Evolutionary conservation across 2,329 filamentous ascomycete species (phyloP), one percentile per base, ranked within the genome.

Genomic region (Hypoxylon sp.): DNA sequence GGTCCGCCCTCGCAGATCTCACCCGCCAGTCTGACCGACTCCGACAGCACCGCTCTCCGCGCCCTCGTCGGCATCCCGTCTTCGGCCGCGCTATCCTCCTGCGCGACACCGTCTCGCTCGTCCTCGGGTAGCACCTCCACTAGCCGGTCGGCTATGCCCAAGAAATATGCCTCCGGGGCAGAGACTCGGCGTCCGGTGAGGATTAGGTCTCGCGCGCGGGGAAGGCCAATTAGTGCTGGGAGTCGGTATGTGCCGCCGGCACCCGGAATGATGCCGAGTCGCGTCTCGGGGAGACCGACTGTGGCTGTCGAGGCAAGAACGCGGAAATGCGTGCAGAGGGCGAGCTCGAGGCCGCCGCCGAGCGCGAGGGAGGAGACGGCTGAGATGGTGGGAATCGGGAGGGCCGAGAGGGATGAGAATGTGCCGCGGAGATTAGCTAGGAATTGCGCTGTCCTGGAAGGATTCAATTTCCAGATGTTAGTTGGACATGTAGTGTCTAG

Each of bases 1-100:
- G 96, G 96, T 0, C 92, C 96, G 27, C 94, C 94, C 79, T 96
- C 90, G 77, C 93, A 97, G 54, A 98, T 97, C 78, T 94, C 91
- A 70, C 86, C 82, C 0, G 95, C 95, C 63, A 98, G 80, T 70
- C 88, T 85, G 37, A 98, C 87, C 12, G 93, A 91, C 79, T 93
- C 91, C 21, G 88, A 85, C 57, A 97, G 80, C 8, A 91, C 92
- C 71, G 87, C 87, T 68, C 86, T 86, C 52, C 91, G 82, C 16
- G 92, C 91, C 30, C 82, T 80, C 4, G 82, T 81, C 56, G 89
- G 82, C 54, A 91, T 74, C 34, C 77, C 78, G 53, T 71, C 69
- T 46, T 80, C 74, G 11, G 71, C 74, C 25, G 77, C 61, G 74
- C 74, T 63, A 75, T 75, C 37, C 74, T 73, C 27, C 73, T 73